Percentiles rank a stretch among this genome's conserved stretches.
phyloP scores from a whole-genome alignment of 2,329 filamentous ascomycete species.

The Graphilbum sp. region DNA sequence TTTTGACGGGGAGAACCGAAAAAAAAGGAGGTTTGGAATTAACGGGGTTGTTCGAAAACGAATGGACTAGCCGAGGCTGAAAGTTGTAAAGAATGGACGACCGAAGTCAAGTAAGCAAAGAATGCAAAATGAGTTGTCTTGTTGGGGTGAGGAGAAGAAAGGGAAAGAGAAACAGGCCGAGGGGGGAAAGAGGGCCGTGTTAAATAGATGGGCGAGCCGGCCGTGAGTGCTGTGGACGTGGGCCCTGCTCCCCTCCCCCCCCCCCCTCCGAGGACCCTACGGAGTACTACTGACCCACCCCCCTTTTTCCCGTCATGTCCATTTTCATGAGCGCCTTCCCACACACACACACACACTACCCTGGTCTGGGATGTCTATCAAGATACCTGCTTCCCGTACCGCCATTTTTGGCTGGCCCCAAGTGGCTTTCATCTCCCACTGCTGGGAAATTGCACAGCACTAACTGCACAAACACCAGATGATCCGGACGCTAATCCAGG shows the following conservation, averaged over 20 bases:
- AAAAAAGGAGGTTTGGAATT: conserved; percentile 5
- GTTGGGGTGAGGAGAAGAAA: conserved; percentile 17
- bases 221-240: not conserved
- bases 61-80: conserved; percentile 12
- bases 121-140: conserved; percentile 15
- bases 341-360: too few relatives aligned
- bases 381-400: not conserved
- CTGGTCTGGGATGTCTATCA: too few relatives aligned
- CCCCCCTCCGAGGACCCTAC: too few relatives aligned
- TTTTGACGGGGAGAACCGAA: conserved; percentile 5
- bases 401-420: not conserved
- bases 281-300: not conserved
- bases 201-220: conserved; percentile 15
- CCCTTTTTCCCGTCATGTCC: not conserved
- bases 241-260: conserved; percentile 4
- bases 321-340: too few relatives aligned
- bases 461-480: conserved; percentile 1
- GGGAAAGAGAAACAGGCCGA: conserved; percentile 8
- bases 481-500: conserved; percentile 10
- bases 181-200: conserved; percentile 11
- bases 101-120: conserved; percentile 21
- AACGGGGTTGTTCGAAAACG: conserved; percentile 9
- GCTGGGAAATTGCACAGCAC: conserved; percentile 11
- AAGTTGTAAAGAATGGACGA: conserved; percentile 22
- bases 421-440: conserved; percentile 6